Evolutionary conservation across 1,139 yeast genomes (phyloP), one percentile per base, ranked within the genome.

Genomic region (Candida tetrigidarum): DNA sequence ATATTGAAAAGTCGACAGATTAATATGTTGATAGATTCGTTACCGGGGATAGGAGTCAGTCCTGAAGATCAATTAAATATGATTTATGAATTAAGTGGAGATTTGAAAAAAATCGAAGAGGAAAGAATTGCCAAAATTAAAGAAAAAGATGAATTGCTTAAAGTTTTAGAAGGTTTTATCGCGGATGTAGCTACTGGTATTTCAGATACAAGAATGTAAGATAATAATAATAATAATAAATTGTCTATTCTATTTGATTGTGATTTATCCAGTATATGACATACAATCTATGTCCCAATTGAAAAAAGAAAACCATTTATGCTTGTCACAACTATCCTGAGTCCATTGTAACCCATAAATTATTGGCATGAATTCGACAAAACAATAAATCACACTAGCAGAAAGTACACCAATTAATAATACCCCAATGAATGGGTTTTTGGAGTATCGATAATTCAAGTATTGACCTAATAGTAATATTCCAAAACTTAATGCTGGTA

Each of bases 1-100:
- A 88, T 92, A 20, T 68, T 90, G 48, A 91, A 92, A 58, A 81
- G 96, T 3, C 78, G 96, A 53, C 99, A 93, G 61, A 88, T 92
- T 14, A 81, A 89, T 41, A 83, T 87, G 64, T 78, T 93, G 33
- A 91, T 93, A 26, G 96, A 89, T 59, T 83, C 96, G 2, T 69
- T 93, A 39, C 99, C 99, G 0, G 99, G 98, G 3, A 88, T 91
- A 2, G 97, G 96, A 11, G 91, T 87, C 0, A 82, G 92, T 2
- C 89, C 89, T 25, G 79, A 76, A 36, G 84, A 81, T 43, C 99
- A 93, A 64, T 62, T 91, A 60, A 68, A 69, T 29, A 74, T 78
- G 51, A 87, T 93, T 15, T 76, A 76, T 41, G 71, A 71, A n/a
- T 69, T 93, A 42, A 86, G 90, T 47, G 61, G 63, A 34, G 89